Evolutionary conservation across 2,329 filamentous ascomycete species (phyloP).

Genomic region (Fusarium nurragi): DNA sequence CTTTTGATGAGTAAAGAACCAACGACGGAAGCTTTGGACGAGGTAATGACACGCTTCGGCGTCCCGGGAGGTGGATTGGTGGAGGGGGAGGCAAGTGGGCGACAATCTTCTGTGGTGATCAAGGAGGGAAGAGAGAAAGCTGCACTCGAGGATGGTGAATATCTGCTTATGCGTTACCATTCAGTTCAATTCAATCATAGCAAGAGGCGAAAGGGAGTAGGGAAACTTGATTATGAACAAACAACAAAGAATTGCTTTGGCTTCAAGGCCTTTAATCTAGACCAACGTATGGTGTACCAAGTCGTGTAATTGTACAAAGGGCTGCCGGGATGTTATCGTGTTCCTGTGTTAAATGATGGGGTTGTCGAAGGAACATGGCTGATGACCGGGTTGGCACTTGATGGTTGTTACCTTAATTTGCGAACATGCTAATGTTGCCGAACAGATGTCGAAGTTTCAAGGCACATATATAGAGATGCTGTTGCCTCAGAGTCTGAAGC

Average conservation of each 20-base stretch:
- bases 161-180: constrained; percentile 43
- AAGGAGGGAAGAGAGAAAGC: constrained; percentile 12
- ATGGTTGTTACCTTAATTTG: not conserved
- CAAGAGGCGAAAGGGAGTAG: constrained; percentile 51
- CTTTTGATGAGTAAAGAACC: constrained; percentile 43
- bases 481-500: not conserved
- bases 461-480: not conserved
- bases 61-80: constrained; percentile 32
- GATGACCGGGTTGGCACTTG: not conserved
- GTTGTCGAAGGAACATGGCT: not conserved
- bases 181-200: constrained; percentile 46
- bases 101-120: constrained; percentile 5
- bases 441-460: not conserved
- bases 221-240: constrained; percentile 44
- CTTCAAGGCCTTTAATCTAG: not conserved
- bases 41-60: constrained; percentile 37
- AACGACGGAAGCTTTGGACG: constrained; percentile 34
- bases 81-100: constrained; percentile 27
- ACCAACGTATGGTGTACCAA: not conserved
- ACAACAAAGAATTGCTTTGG: constrained; percentile 32
- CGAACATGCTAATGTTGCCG: not conserved
- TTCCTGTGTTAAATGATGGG: not conserved
- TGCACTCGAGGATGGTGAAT: constrained; percentile 30
- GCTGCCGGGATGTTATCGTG: not conserved
- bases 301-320: not conserved